Percentiles rank a stretch among this genome's conserved stretches.
phyloP scores from a whole-genome alignment of 495 filamentous ascomycete species.

The Aspergillus incahuasiensis region DNA sequence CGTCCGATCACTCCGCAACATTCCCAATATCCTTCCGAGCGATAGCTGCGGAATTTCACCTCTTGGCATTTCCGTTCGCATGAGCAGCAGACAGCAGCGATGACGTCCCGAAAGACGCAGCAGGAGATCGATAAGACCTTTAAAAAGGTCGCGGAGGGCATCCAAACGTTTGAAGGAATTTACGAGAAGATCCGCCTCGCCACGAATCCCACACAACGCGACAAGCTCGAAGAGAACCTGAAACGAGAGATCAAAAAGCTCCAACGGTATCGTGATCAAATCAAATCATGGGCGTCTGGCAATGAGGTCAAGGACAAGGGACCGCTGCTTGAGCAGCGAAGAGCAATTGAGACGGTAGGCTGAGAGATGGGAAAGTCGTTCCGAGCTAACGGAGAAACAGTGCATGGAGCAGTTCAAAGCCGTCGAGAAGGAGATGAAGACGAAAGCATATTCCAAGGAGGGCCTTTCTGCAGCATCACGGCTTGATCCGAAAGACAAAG shows the following conservation, averaged over 20 bases:
- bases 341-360: constrained; percentile 86
- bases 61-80: constrained; percentile 8
- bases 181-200: constrained; percentile 93
- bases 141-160: constrained; percentile 92
- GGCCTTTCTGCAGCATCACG: constrained; percentile 85
- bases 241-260: constrained; percentile 99
- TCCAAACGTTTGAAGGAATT: constrained; percentile 85
- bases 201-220: constrained; percentile 89
- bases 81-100: constrained; percentile 35
- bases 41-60: constrained; percentile 21
- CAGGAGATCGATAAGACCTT: constrained; percentile 98
- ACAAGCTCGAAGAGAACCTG: constrained; percentile 94
- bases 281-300: constrained; percentile 95
- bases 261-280: constrained; percentile 92
- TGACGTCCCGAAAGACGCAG: constrained; percentile 92
- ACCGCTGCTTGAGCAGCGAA: constrained; percentile 86
- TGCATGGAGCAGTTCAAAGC: constrained; percentile 99
- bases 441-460: constrained; percentile 98
- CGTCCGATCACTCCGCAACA: constrained; percentile 5
- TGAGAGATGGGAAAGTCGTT: neutral
- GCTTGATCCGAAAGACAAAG: constrained; percentile 90
- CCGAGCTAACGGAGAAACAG: constrained; percentile 37
- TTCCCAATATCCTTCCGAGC: constrained; percentile 1
- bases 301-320: constrained; percentile 99
- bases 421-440: constrained; percentile 99